These are phyloP conservation scores for Pseudonitzschia multistriata DNA, from an alignment of 108 stramenopile species.

Conservation along the genomic window DNA sequence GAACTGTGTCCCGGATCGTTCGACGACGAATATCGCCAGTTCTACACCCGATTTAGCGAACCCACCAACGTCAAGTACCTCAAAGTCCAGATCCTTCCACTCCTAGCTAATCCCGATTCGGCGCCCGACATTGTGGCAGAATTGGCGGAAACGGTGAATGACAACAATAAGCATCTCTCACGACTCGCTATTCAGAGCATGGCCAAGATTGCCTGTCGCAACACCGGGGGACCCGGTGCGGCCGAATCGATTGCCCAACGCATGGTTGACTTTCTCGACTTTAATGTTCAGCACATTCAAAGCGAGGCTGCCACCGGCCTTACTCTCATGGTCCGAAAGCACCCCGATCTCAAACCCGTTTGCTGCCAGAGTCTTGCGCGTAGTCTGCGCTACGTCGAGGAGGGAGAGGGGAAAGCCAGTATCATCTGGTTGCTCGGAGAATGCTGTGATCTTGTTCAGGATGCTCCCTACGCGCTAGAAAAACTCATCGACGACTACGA, in stretches of 20 bases:
- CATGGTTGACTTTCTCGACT: conserved; percentile 89
- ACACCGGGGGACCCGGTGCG: conserved; percentile 75
- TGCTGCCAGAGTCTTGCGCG: conserved; percentile 86
- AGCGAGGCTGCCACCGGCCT: conserved; percentile 86
- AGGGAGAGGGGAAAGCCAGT: conserved; percentile 88
- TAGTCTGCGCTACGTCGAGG: conserved; percentile 72
- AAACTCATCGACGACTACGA: conserved; percentile 85
- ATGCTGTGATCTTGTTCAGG: conserved; percentile 86
- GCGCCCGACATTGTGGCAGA: conserved; percentile 95
- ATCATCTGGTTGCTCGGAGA: conserved; percentile 96
- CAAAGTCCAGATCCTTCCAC: conserved; percentile 89
- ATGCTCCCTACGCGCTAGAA: conserved; percentile 98
- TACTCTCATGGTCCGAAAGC: conserved; percentile 77
- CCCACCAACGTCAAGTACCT: conserved; percentile 93
- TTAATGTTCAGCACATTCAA: conserved; percentile 79
- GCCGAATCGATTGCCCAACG: conserved; percentile 84
- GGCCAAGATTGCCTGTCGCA: conserved; percentile 84
- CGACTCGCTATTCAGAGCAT: conserved; percentile 89
- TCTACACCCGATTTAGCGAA: conserved; percentile 95
- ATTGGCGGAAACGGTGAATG: conserved; percentile 90
- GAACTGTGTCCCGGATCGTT: conserved; percentile 92
- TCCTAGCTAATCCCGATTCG: conserved; percentile 84
- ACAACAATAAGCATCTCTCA: conserved; percentile 75
- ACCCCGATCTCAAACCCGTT: conserved; percentile 66
- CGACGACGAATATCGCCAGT: conserved; percentile 96